Percentiles rank a stretch among this genome's conserved stretches.
Evolutionary conservation across 345 rosid genomes (phyloP).

Genomic region (Dipteronia dyeriana): DNA sequence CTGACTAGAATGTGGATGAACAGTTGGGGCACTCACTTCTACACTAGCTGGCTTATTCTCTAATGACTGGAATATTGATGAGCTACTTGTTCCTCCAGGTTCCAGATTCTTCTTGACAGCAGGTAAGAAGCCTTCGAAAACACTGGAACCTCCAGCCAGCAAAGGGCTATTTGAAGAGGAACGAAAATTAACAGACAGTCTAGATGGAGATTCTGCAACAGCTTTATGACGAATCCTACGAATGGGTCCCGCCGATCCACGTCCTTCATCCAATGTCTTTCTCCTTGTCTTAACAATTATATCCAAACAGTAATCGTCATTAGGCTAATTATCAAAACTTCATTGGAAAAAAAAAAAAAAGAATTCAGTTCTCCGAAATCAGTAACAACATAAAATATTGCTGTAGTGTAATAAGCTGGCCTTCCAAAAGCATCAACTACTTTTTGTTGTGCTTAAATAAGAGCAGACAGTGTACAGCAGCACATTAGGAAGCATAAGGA

Average conservation of each 20-base stretch:
- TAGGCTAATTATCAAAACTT: slow-evolving; percentile 14
- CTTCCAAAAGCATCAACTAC: neutral
- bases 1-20: slow-evolving; percentile 79
- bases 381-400: slow-evolving; percentile 4
- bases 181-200: slow-evolving; percentile 43
- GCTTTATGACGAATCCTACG: slow-evolving; percentile 51
- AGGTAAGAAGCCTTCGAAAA: slow-evolving; percentile 33
- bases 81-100: slow-evolving; percentile 42
- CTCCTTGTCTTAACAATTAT: slow-evolving; percentile 42
- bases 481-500: neutral
- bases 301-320: slow-evolving; percentile 17
- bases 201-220: slow-evolving; percentile 32
- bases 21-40: slow-evolving; percentile 49
- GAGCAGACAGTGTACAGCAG: neutral
- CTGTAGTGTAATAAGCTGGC: neutral
- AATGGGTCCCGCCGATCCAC: slow-evolving; percentile 75
- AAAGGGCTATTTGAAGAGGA: slow-evolving; percentile 36
- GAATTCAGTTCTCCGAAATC: slow-evolving; percentile 7
- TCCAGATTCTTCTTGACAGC: slow-evolving; percentile 43
- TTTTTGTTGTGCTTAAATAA: neutral
- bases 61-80: slow-evolving; percentile 34
- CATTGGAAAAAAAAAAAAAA: neutral
- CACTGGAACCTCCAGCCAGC: slow-evolving; percentile 38
- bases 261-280: slow-evolving; percentile 37
- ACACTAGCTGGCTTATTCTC: slow-evolving; percentile 39